These are phyloP conservation scores for Nicotiana sylvestris DNA, from an alignment of 257 asterid species.

Conservation along the genomic window DNA sequence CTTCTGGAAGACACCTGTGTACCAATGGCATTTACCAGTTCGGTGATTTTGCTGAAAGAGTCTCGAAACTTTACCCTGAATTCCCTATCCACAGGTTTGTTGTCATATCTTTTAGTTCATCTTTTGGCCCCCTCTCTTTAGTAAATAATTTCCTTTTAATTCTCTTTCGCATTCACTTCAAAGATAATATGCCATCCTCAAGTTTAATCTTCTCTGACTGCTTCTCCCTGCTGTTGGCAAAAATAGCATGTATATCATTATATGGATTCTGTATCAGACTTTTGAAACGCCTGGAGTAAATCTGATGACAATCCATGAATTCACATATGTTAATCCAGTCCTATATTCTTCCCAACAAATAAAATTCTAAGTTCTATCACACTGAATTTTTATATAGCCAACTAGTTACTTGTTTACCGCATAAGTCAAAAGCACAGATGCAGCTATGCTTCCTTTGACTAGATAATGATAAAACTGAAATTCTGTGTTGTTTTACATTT, in stretches of 20 bases:
- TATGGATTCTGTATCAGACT: background rate
- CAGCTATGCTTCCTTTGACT: background rate
- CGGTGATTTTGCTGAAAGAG: constrained; percentile 62
- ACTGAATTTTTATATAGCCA: background rate
- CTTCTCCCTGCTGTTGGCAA: background rate
- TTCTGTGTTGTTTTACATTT: background rate
- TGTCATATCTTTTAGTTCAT: constrained; percentile 1
- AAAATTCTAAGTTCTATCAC: background rate
- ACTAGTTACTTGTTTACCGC: background rate
- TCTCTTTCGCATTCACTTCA: background rate
- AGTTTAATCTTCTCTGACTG: background rate
- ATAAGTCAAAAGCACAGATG: background rate
- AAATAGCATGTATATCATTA: background rate
- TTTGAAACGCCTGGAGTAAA: background rate
- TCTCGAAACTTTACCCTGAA: constrained; percentile 55
- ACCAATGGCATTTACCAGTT: constrained; percentile 82
- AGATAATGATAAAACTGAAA: background rate
- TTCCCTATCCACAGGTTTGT: constrained; percentile 72
- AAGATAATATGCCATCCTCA: background rate
- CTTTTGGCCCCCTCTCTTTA: background rate
- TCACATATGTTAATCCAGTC: background rate
- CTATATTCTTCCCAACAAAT: background rate
- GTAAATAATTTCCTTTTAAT: background rate
- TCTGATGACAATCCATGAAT: background rate
- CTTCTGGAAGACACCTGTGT: constrained; percentile 84